Conservation (phyloP, 768 basidiomycete species). For the Cyclocybe cylindracea region DNA sequence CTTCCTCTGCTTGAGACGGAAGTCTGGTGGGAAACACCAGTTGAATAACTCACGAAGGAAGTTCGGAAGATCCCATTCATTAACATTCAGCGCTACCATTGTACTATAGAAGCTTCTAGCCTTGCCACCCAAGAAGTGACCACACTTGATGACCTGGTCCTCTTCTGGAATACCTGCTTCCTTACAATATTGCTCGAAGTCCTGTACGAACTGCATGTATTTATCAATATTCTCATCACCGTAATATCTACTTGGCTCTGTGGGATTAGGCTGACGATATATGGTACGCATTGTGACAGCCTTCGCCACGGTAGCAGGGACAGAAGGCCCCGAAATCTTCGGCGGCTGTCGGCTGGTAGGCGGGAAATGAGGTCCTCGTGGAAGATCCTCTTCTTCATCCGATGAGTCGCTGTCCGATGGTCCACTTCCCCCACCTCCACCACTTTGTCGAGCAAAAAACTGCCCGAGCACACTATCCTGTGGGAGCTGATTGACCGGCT, state of each 20-base stretch:
- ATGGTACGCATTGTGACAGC: too few species aligned
- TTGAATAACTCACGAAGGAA: conserved; percentile 33
- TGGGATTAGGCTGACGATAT: too few species aligned
- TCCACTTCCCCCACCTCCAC: neutral
- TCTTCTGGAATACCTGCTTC: neutral
- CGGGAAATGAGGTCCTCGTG: neutral
- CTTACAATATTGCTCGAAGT: neutral
- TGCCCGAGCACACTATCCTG: neutral
- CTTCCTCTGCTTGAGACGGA: conserved; percentile 21
- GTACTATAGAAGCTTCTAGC: conserved; percentile 29
- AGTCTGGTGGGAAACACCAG: conserved; percentile 33
- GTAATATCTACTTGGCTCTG: neutral
- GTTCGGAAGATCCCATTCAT: conserved; percentile 18
- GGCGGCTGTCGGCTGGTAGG: too few species aligned
- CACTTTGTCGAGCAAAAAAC: neutral
- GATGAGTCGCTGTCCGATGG: neutral
- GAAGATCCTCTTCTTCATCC: neutral
- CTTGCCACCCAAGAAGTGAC: conserved; percentile 26
- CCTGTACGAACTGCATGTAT: neutral
- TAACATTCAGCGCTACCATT: conserved; percentile 13
- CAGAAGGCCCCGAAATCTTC: too few species aligned
- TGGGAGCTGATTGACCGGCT: neutral
- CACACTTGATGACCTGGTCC: conserved; percentile 18
- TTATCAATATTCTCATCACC: neutral
- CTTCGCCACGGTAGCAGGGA: too few species aligned